Conservation (phyloP, 371 early-diverging fungal species). For the Phascolomyces articulosus region DNA sequence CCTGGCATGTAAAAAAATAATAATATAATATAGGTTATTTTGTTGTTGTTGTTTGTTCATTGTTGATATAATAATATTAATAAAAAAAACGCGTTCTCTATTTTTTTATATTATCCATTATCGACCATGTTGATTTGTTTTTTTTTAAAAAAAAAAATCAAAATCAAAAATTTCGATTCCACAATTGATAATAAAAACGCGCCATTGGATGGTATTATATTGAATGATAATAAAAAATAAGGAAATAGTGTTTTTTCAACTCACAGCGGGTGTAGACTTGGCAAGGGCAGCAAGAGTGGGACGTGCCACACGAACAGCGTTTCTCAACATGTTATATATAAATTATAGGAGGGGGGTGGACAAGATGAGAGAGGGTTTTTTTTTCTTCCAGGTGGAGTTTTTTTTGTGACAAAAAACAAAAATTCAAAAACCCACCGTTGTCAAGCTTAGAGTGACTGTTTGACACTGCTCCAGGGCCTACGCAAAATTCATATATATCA, state of each 20-base stretch:
- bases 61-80: too few species aligned
- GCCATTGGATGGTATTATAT: too few species aligned
- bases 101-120: too few species aligned
- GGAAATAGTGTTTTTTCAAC: constrained; percentile 6
- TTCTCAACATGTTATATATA: constrained; percentile 44
- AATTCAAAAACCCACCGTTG: constrained; percentile 3
- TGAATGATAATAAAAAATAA: not conserved
- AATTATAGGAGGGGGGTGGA: not conserved
- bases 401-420: not conserved
- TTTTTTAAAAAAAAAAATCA: too few species aligned
- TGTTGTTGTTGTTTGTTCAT: too few species aligned
- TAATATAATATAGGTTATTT: not conserved
- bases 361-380: constrained; percentile 17
- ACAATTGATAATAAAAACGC: too few species aligned
- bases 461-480: not conserved
- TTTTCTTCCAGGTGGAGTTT: not conserved
- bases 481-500: not conserved
- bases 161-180: too few species aligned
- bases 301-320: constrained; percentile 54
- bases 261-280: constrained; percentile 44
- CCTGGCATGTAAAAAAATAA: constrained; percentile 17
- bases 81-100: too few species aligned
- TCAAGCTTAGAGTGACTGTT: constrained; percentile 4
- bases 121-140: too few species aligned
- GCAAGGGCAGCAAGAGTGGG: constrained; percentile 46